phyloP scores from a whole-genome alignment of 768 basidiomycete genomes.

The Amanita inopinata region DNA sequence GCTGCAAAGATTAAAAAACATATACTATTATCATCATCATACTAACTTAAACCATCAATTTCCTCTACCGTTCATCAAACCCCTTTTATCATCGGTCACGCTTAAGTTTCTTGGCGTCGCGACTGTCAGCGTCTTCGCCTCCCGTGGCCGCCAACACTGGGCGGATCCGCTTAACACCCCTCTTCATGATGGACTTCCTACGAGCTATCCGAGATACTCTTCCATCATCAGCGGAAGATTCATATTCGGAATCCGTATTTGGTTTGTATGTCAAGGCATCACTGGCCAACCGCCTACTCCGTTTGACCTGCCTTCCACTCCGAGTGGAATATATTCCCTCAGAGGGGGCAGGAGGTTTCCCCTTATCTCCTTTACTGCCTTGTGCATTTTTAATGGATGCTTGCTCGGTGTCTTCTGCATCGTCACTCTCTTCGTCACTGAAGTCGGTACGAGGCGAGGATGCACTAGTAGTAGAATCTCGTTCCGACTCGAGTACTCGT shows the following conservation, averaged over 20 bases:
- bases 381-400: not conserved
- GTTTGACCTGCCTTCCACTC: slow-evolving; percentile 11
- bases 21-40: not conserved
- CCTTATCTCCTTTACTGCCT: slow-evolving; percentile 7
- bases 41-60: not conserved
- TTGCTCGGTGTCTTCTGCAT: slow-evolving; percentile 12
- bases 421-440: slow-evolving; percentile 19
- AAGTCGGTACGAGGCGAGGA: slow-evolving; percentile 20
- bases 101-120: slow-evolving; percentile 23
- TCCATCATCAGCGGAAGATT: slow-evolving; percentile 20
- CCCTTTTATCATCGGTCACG: slow-evolving; percentile 4
- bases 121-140: slow-evolving; percentile 18
- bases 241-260: slow-evolving; percentile 14
- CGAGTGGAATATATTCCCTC: slow-evolving; percentile 15
- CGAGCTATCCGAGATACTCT: slow-evolving; percentile 11
- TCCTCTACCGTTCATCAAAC: not conserved
- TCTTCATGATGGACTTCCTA: slow-evolving; percentile 14
- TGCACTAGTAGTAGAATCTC: slow-evolving; percentile 15
- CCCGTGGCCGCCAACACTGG: slow-evolving; percentile 18
- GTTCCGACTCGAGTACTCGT: slow-evolving; percentile 13
- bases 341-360: slow-evolving; percentile 8
- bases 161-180: slow-evolving; percentile 28
- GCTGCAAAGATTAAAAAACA: slow-evolving; percentile 4
- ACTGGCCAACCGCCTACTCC: slow-evolving; percentile 21
- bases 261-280: slow-evolving; percentile 31